Base-by-base conservation (phyloP, 2,329 filamentous ascomycete species). In the Grosmannia clavigera region DNA sequence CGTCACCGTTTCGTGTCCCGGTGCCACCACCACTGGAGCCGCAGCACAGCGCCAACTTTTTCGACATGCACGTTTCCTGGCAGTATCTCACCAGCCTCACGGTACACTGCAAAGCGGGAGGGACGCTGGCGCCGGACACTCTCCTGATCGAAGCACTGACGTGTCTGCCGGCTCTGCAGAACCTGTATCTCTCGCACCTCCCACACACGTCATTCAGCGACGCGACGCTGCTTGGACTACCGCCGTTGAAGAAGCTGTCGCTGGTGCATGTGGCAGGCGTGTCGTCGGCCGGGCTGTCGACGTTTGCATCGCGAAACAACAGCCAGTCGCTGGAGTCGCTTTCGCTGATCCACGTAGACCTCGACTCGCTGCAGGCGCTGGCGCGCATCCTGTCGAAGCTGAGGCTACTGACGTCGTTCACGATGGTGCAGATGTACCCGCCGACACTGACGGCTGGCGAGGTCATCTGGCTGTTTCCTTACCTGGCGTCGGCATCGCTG, bases 391-490 rank as follows among this genome's bases (percentile, higher is more conserved):
- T 86, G 31, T 80, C 81, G 2, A 78, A 81, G 63, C 74, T 86
- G 2, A 67, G 68, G 25, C 70, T 70, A 1, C 75, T 86, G 14
- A 70, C 73, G 38, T 70, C 69, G 9, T 79, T 86, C 61, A 74
- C 78, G 5, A 67, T 86, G 5, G 78, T 83, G 0, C 83, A 86
- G 67, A 68, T 75, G 2, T 73, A 73, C 35, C 73, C 81, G 1
- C 83, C 83, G 0, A 68, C 75, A n/a, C 78, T 85, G 66, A 76
- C 82, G 0, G 72, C 76, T 16, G 78, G 78, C 58, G 76, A 78
- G 38, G 79, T 79, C 59, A 78, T 86, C 60, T 83, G 80, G 74
- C 78, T 86, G 63, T 84, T 84, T 70, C 84, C 83, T 0, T 86
- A 85, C 65, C 74, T 86, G 10, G 82, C 81, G 0, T 85, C 81